Evolutionary conservation across 2,329 filamentous ascomycete species (phyloP), one percentile per base, ranked within the genome.

Genomic region (Xylariales sp.): DNA sequence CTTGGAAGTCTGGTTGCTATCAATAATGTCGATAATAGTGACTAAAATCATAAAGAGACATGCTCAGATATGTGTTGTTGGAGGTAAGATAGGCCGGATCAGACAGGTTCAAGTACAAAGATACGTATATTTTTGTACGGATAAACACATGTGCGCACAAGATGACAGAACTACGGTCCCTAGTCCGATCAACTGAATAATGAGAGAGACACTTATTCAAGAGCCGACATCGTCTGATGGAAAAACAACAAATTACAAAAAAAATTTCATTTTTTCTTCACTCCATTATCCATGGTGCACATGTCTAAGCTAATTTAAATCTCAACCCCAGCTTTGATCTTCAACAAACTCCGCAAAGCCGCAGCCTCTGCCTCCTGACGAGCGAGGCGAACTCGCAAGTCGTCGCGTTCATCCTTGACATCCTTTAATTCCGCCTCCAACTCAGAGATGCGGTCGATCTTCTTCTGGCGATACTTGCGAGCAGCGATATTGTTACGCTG

Each of bases 401-500:
- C 78, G 49, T 87, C 81, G 14, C 80, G 63, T 52, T 86, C 82
- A 33, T 68, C 59, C 41, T 74, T 74, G 52, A 81, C 71, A 29
- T 73, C 68, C 32, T 70, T 71, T 29, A 87, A 62, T 15, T 76
- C 71, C 7, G 62, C 57, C 57, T 86, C 81, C 21, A 87, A 67
- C 43, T 77, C 73, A 18, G 61, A 62, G 56, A 85, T 76, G 44
- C 80, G 77, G 49, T 86, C 81, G 23, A 85, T 69, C 31, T 81
- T 76, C 56, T 83, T 83, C 56, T 86, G 81, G 18, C 83, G 77
- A 54, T 85, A 86, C 44, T 82, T 80, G 44, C 80, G 73, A 20
- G 83, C 83, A n/a, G 83, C 82, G 44, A 84, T 69, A 12, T 81
- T 86, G 58, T 87, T 86, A 44, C 77, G 74, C 44, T 77, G 74